phyloP scores from a whole-genome alignment of 2,329 filamentous ascomycete species.

The Phialemoniopsis sp. region DNA sequence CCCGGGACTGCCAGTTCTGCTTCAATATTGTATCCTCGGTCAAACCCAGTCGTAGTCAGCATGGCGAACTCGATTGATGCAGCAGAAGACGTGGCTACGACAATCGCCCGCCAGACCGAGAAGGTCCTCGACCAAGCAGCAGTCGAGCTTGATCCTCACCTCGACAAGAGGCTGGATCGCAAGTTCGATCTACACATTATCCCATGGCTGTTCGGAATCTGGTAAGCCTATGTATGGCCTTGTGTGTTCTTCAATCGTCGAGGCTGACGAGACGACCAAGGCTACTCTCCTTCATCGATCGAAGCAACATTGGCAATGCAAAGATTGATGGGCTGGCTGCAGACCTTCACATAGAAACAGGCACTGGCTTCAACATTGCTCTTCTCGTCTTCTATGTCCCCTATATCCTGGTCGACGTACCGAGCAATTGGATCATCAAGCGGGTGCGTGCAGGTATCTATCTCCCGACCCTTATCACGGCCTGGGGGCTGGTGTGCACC shows the following conservation, averaged over 20 bases:
- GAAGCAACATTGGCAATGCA: constrained; percentile 32
- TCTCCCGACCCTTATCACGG: constrained; percentile 59
- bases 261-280: too few species aligned
- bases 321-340: too few species aligned
- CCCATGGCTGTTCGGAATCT: constrained; percentile 18
- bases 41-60: too few species aligned
- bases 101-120: constrained; percentile 1
- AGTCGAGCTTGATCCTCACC: constrained; percentile 6
- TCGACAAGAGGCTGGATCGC: constrained; percentile 14
- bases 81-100: too few species aligned
- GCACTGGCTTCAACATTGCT: constrained; percentile 55
- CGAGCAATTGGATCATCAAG: constrained; percentile 65
- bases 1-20: too few species aligned
- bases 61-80: too few species aligned
- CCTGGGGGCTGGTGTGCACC: constrained; percentile 22
- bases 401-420: constrained; percentile 60
- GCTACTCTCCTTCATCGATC: constrained; percentile 52
- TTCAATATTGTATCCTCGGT: too few species aligned
- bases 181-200: constrained; percentile 19
- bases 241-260: neutral
- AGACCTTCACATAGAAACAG: constrained; percentile 7
- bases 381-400: constrained; percentile 64
- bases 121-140: constrained; percentile 4
- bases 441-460: constrained; percentile 60
- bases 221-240: constrained; percentile 5